Evolutionary conservation across 306 rosid genomes (phyloP).

Genomic region (Gleditsia sinensis): DNA sequence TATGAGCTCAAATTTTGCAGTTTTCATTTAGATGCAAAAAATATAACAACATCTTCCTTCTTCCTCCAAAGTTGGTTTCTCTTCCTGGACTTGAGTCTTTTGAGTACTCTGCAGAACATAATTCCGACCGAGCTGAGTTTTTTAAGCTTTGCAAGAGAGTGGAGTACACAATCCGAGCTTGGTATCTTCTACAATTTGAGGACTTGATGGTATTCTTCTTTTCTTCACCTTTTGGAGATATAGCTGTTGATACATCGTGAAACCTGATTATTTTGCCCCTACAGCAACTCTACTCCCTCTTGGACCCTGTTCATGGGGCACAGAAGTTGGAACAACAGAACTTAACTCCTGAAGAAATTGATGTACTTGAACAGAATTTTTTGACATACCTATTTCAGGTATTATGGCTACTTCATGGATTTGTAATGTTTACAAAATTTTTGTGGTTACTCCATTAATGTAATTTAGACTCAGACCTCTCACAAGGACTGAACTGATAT

Average conservation of each 20-base stretch:
- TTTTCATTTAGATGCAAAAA: constrained; percentile 7
- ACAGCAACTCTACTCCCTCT: constrained; percentile 88
- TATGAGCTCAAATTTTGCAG: background rate
- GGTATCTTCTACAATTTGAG: constrained; percentile 93
- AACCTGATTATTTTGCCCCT: constrained; percentile 25
- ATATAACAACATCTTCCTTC: background rate
- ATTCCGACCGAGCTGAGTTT: constrained; percentile 75
- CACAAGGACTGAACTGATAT: background rate
- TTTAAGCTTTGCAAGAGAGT: constrained; percentile 82
- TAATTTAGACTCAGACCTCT: background rate
- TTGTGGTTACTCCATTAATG: background rate
- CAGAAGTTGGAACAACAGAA: constrained; percentile 70
- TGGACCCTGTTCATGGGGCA: constrained; percentile 76
- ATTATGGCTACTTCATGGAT: constrained; percentile 1
- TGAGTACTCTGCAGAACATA: constrained; percentile 52
- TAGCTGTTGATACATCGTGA: background rate
- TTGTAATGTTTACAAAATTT: background rate
- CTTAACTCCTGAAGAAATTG: constrained; percentile 55
- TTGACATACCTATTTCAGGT: constrained; percentile 77
- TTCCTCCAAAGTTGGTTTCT: background rate
- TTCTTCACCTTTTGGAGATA: constrained; percentile 5
- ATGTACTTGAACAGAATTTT: constrained; percentile 79
- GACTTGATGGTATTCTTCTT: constrained; percentile 78
- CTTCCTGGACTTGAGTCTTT: constrained; percentile 8
- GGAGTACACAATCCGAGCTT: constrained; percentile 93